These are phyloP conservation scores for Scutellaria minor DNA, from an alignment of 257 asterid species.

Conservation along the genomic window DNA sequence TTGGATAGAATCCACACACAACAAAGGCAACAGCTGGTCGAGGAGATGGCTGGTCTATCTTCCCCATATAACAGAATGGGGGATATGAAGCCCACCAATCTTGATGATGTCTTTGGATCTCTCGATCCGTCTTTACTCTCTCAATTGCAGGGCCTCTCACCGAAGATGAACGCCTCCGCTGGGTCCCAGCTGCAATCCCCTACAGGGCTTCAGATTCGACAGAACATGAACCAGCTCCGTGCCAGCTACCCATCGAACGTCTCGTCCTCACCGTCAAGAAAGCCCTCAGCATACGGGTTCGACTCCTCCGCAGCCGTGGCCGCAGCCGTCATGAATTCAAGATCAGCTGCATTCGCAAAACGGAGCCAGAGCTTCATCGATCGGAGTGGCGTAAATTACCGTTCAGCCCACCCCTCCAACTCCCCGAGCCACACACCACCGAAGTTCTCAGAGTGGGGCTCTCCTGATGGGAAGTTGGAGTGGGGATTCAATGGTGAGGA, in stretches of 20 bases:
- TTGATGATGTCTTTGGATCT: slow-evolving; percentile 76
- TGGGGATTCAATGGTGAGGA: slow-evolving; percentile 91
- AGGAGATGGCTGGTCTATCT: slow-evolving; percentile 70
- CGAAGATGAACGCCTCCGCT: slow-evolving; percentile 36
- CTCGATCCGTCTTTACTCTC: slow-evolving; percentile 62
- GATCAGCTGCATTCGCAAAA: slow-evolving; percentile 70
- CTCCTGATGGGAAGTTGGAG: slow-evolving; percentile 78
- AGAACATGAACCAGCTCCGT: slow-evolving; percentile 70
- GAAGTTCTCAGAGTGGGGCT: slow-evolving; percentile 69
- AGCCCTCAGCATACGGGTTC: slow-evolving; percentile 57
- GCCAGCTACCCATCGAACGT: slow-evolving; percentile 71
- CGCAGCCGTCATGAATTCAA: slow-evolving; percentile 82
- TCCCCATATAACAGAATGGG: slow-evolving; percentile 46
- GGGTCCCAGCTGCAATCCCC: slow-evolving; percentile 48
- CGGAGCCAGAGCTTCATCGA: slow-evolving; percentile 93
- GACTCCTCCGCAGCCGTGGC: slow-evolving; percentile 92
- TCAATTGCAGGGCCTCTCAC: slow-evolving; percentile 63
- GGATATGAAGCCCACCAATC: slow-evolving; percentile 70
- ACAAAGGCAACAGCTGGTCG: slow-evolving; percentile 44
- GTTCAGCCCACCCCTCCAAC: slow-evolving; percentile 30
- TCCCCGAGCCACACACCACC: slow-evolving; percentile 47
- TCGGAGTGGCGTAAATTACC: slow-evolving; percentile 50
- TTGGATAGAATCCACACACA: slow-evolving; percentile 63
- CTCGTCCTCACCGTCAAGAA: slow-evolving; percentile 65
- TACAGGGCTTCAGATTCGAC: slow-evolving; percentile 62